phyloP scores from a whole-genome alignment of 345 rosid species.

The Corchorus olitorius region DNA sequence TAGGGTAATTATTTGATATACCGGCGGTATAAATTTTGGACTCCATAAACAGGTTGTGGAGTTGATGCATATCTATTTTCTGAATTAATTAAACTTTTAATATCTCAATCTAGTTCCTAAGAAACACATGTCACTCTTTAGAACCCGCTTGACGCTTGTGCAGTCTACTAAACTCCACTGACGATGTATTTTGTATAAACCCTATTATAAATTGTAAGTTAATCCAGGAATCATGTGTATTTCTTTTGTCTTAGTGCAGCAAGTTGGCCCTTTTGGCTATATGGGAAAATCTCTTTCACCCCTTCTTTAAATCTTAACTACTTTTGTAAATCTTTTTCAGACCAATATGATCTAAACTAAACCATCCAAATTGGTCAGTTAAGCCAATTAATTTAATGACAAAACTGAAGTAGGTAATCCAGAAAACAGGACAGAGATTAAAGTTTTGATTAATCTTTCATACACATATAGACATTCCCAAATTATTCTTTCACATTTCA shows the following conservation, averaged over 20 bases:
- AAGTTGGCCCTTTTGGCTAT: background rate
- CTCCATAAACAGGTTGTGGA: too few species aligned
- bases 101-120: too few species aligned
- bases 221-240: background rate
- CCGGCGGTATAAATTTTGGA: too few species aligned
- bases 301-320: background rate
- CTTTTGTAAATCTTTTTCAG: background rate
- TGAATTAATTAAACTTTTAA: too few species aligned
- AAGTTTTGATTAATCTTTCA: background rate
- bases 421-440: background rate
- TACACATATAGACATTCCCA: constrained; percentile 3
- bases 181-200: too few species aligned
- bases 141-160: too few species aligned
- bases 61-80: too few species aligned
- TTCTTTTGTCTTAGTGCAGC: background rate
- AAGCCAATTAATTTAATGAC: background rate
- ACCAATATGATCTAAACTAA: background rate
- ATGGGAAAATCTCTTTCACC: background rate
- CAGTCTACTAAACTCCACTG: too few species aligned
- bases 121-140: too few species aligned
- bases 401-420: background rate
- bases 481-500: constrained; percentile 22
- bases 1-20: too few species aligned
- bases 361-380: constrained; percentile 9
- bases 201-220: background rate